These are phyloP conservation scores for Hypsizygus marmoreus DNA, from an alignment of 768 basidiomycete species.

Conservation along the genomic window DNA sequence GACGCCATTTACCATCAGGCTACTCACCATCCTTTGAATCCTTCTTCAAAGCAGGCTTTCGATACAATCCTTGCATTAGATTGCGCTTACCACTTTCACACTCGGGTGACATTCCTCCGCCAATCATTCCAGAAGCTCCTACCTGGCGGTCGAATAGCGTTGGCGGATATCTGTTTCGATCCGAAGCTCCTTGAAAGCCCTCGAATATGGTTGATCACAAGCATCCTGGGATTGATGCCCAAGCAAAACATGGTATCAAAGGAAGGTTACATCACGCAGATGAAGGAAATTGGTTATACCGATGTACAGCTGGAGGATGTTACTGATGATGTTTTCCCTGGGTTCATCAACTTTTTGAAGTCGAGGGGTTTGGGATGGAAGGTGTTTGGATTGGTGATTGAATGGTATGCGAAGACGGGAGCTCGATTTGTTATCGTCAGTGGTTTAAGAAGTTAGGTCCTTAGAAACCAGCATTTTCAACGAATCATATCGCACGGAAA, in stretches of 20 bases:
- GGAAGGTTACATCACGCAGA: conserved; percentile 42
- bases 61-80: conserved; percentile 62
- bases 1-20: conserved; percentile 50
- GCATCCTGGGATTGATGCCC: conserved; percentile 46
- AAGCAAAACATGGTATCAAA: conserved; percentile 48
- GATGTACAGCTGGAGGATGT: conserved; percentile 61
- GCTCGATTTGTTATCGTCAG: conserved; percentile 54
- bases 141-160: conserved; percentile 53
- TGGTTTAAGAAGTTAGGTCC: conserved; percentile 25
- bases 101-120: conserved; percentile 50
- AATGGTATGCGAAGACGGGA: conserved; percentile 37
- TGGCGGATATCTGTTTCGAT: conserved; percentile 64
- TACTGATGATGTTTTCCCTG: conserved; percentile 57
- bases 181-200: conserved; percentile 23
- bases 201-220: conserved; percentile 28
- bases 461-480: background rate
- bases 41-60: conserved; percentile 33
- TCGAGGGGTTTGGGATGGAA: conserved; percentile 43
- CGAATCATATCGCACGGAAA: too few species aligned
- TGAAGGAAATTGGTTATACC: conserved; percentile 52
- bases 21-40: conserved; percentile 46
- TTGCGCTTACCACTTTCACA: conserved; percentile 69
- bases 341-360: conserved; percentile 52
- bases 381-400: conserved; percentile 40
- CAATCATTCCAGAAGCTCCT: conserved; percentile 49